Evolutionary conservation across 129 eudicot species (phyloP), one percentile per base, ranked within the genome.

Genomic region (Tagetes erecta): DNA sequence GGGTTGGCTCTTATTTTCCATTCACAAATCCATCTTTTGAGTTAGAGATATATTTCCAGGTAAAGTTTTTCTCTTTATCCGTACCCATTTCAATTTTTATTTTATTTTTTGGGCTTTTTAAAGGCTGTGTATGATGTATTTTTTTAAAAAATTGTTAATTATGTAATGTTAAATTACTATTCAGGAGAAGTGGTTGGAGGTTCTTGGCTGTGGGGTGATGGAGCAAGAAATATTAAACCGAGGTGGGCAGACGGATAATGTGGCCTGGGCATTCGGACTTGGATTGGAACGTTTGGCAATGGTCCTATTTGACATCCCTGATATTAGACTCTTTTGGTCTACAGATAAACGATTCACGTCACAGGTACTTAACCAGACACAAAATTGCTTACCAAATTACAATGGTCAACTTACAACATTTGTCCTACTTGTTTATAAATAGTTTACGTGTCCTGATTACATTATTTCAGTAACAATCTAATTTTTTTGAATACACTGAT

Each of bases 1-100:
- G 98, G 98, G 84, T 93, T 83, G 97, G 90, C 78, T 80, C 98
- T 76, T 90, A 93, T 69, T 93, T 93, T 82, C 98, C 98, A 5
- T 93, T 93, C 74, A 93, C 98, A 13, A 72, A 81, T 78, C 98
- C 96, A 31, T 93, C 98, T 70, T 93, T 86, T 80, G 98, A 93
- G 80, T 89, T 93, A 55, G 98, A 93, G 86, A 93, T 93, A 80
- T 93, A 80, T 80, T 93, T 92, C 77, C 91, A 92, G 96, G 98
- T 92, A 68, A 41, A 41, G n/a, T 52, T 41, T 37, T 40, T 55
- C 41, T 56, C 62, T 51, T 51, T 47, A 40, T 70, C 64, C 63
- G 8, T 53, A 12, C n/a, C 12, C 8, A 0, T 66, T 4, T 38
- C 71, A 42, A 1, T 3, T 66, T 5, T 66, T 12, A 0, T 2